Percentiles rank a stretch among this genome's conserved stretches.
These are phyloP conservation scores for Pistacia integerrima DNA, from an alignment of 345 rosid species.

Conservation along the genomic window DNA sequence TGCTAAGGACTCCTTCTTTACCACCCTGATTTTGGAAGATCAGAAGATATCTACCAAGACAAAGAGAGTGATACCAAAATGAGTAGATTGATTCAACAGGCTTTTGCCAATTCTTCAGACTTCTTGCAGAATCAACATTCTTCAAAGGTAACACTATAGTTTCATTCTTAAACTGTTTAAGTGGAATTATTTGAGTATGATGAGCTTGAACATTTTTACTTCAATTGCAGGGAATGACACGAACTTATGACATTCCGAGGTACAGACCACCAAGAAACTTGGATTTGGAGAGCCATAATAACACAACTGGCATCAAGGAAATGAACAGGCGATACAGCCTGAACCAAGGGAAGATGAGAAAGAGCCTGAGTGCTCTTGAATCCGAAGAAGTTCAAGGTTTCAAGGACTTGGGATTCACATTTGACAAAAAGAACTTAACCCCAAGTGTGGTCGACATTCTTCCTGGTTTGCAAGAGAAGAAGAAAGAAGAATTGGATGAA, in stretches of 20 bases:
- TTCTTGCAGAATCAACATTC: conserved; percentile 19
- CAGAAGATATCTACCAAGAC: conserved; percentile 35
- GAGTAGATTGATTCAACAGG: conserved; percentile 63
- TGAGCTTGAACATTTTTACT: not conserved
- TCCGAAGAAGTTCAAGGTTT: conserved; percentile 46
- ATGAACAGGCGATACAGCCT: conserved; percentile 18
- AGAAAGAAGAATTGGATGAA: conserved; percentile 12
- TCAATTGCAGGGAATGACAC: conserved; percentile 23
- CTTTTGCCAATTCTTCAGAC: conserved; percentile 38
- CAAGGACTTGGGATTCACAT: conserved; percentile 50
- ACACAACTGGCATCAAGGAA: conserved; percentile 19
- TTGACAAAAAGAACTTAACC: conserved; percentile 39
- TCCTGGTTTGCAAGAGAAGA: conserved; percentile 42
- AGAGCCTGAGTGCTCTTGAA: conserved; percentile 50
- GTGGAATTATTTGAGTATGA: no score
- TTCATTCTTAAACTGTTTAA: not conserved
- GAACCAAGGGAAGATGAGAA: conserved; percentile 30
- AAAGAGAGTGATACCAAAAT: conserved; percentile 50
- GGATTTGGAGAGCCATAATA: conserved; percentile 17
- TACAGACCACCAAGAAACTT: conserved; percentile 45
- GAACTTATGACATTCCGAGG: conserved; percentile 38
- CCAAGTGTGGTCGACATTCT: conserved; percentile 30
- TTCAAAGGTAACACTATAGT: conserved; percentile 35
- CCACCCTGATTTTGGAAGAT: conserved; percentile 34
- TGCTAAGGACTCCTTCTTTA: conserved; percentile 54